These are phyloP conservation scores for Arthrocladium fulminans DNA, from an alignment of 2,329 filamentous ascomycete species.

Conservation along the genomic window DNA sequence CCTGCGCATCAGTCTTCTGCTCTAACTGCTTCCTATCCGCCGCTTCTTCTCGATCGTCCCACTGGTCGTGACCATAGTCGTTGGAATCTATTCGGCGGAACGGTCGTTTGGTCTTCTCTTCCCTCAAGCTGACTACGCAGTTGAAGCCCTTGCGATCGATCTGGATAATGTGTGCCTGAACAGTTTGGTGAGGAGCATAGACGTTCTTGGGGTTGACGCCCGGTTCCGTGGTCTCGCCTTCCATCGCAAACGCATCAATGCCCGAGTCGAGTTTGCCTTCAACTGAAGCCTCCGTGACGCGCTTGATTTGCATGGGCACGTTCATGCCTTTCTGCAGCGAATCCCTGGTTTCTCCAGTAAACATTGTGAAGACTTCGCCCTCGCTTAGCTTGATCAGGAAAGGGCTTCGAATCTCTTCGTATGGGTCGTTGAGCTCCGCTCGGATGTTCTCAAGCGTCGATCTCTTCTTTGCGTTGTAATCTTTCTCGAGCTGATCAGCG, in stretches of 20 bases:
- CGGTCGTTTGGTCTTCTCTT: slow-evolving; percentile 67
- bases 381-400: slow-evolving; percentile 57
- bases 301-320: slow-evolving; percentile 71
- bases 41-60: slow-evolving; percentile 76
- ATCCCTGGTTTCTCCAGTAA: slow-evolving; percentile 84
- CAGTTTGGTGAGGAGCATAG: slow-evolving; percentile 70
- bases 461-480: slow-evolving; percentile 88
- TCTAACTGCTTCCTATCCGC: slow-evolving; percentile 68
- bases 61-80: slow-evolving; percentile 62
- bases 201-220: slow-evolving; percentile 61
- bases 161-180: slow-evolving; percentile 78
- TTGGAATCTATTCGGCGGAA: slow-evolving; percentile 55
- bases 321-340: slow-evolving; percentile 85
- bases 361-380: slow-evolving; percentile 88
- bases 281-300: slow-evolving; percentile 85
- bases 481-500: slow-evolving; percentile 84
- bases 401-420: slow-evolving; percentile 81
- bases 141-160: slow-evolving; percentile 79
- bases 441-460: slow-evolving; percentile 94
- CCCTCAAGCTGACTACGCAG: slow-evolving; percentile 74
- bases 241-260: slow-evolving; percentile 78
- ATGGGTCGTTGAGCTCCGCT: slow-evolving; percentile 82
- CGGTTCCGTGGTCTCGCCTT: slow-evolving; percentile 64
- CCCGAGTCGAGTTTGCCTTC: slow-evolving; percentile 91
- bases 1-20: slow-evolving; percentile 77